Evolutionary conservation across 1,284 basidiomycete species (phyloP), one percentile per base, ranked within the genome.

Genomic region (Xerocomus cyaneibrunnescens): DNA sequence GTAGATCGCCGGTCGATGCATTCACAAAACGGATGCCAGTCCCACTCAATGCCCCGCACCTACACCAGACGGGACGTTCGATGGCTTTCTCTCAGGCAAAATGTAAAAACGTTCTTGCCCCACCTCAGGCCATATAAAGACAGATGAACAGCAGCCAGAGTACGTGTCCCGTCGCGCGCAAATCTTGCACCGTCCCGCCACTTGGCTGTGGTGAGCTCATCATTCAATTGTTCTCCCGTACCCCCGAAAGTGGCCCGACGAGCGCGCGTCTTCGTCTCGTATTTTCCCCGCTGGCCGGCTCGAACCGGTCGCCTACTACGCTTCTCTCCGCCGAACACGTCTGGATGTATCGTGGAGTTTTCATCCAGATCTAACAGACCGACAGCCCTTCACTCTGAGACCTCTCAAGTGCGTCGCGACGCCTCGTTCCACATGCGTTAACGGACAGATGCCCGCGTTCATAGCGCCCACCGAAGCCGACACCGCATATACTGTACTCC

Each of bases 1-100:
- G 57, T 64, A 64, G 62, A 53, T 64, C 51, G 12, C 53, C 62
- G 55, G 41, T 43, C 50, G 62, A 50, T 56, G 37, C 35, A 5
- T 27, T 31, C 35, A 39, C 40, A 23, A 45, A 21, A 38, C 34
- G 19, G 41, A 31, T 8, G 31, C 30, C 32, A 44, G 23, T 50
- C 31, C 46, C 25, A 28, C 34, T 45, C 36, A 17, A 27, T 50
- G 27, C 19, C 40, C n/a, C n/a, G n/a, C n/a, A n/a, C n/a, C n/a
- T n/a, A n/a, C n/a, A n/a, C n/a, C n/a, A n/a, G n/a, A 30, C 42
- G 34, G 21, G 22, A 35, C 42, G 27, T 30, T 30, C 27, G 17
- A 30, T 30, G 5, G 40, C 10, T 41, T 21, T 28, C 17, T 45
- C 35, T 22, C 32, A 43, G 44, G n/a, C 38, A 27, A 35, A 17